A percentile compares a stretch with the other conserved stretches of the same genome.
Evolutionary conservation across 148 eudicot species (phyloP).

Genomic region (Fagopyrum homotropicum): DNA sequence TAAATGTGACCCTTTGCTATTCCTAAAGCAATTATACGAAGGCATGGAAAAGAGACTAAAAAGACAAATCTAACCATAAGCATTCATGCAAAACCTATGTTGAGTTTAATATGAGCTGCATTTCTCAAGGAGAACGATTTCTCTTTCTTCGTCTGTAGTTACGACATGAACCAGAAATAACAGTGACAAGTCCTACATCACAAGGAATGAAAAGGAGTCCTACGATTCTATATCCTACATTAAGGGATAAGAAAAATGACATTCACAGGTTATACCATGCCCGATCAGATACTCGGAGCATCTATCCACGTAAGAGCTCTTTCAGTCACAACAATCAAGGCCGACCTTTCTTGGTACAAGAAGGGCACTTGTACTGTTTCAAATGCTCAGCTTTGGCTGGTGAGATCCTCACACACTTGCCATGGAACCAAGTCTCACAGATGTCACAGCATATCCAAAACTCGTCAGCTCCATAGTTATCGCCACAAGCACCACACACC

Average conservation of each 20-base stretch:
- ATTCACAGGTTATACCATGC: slow-evolving; percentile 4
- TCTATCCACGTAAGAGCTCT: background rate
- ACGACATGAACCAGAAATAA: slow-evolving; percentile 6
- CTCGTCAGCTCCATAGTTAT: slow-evolving; percentile 17
- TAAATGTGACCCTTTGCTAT: too few species aligned
- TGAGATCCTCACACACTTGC: slow-evolving; percentile 21
- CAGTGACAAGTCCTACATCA: slow-evolving; percentile 6
- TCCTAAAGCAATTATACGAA: too few species aligned
- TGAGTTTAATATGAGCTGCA: background rate
- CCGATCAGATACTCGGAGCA: background rate
- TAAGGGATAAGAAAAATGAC: background rate
- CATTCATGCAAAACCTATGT: background rate
- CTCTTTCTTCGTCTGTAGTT: background rate
- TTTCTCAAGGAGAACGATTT: background rate
- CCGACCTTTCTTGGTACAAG: slow-evolving; percentile 19
- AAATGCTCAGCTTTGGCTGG: slow-evolving; percentile 20
- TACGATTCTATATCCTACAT: slow-evolving; percentile 5
- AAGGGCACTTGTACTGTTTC: slow-evolving; percentile 22
- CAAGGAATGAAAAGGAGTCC: slow-evolving; percentile 1
- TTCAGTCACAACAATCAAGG: background rate
- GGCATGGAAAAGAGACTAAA: too few species aligned
- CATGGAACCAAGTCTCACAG: slow-evolving; percentile 22
- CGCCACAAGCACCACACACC: slow-evolving; percentile 20
- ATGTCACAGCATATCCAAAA: slow-evolving; percentile 22
- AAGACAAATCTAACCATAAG: background rate